Evolutionary conservation across 2,329 filamentous ascomycete genomes (phyloP), one percentile per base, ranked within the genome.

Genomic region (Botrytis hyacinthi): DNA sequence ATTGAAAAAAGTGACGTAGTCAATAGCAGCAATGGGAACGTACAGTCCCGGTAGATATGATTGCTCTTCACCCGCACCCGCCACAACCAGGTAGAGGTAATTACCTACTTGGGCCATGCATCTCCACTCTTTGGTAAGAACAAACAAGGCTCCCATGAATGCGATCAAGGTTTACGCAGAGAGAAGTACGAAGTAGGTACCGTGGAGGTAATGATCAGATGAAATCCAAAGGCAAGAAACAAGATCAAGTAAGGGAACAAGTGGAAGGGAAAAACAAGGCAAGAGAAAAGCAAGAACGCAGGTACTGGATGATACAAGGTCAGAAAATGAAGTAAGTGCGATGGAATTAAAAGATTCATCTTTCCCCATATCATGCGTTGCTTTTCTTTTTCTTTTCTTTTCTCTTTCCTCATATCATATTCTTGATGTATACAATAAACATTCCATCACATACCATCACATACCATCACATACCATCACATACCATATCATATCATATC

Each of bases 181-280:
- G 46, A 61, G 44, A 20, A 46, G 44, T n/a, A n/a, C n/a, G n/a
- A n/a, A n/a, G n/a, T n/a, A 48, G 20, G 20, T 1, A 48, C 46
- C 5, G 5, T 4, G 46, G 22, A 51, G 51, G 51, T 16, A 57
- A 57, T 32, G 35, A 54, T 42, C 65, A 57, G 65, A 42, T 48
- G 44, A 51, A 67, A 20, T 37, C 7, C 10, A 40, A 12, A 14
- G 66, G 65, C 29, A 54, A 54, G 46, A 35, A 46, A 66, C 18
- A 66, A 35, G 35, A 51, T 37, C 22, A n/a, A 29, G 48, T 6
- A n/a, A 14, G 12, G 26, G 48, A 6, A 26, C 22, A 14, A 44
- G 42, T 44, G 26, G 26, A 16, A n/a, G 32, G 3, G n/a, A 32
- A 51, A 67, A 67, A 67, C 65, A 67, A 51, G 65, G 65, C 65